These are phyloP conservation scores for Jatropha multifida DNA, from an alignment of 441 rosid genomes.

Conservation along the genomic window DNA sequence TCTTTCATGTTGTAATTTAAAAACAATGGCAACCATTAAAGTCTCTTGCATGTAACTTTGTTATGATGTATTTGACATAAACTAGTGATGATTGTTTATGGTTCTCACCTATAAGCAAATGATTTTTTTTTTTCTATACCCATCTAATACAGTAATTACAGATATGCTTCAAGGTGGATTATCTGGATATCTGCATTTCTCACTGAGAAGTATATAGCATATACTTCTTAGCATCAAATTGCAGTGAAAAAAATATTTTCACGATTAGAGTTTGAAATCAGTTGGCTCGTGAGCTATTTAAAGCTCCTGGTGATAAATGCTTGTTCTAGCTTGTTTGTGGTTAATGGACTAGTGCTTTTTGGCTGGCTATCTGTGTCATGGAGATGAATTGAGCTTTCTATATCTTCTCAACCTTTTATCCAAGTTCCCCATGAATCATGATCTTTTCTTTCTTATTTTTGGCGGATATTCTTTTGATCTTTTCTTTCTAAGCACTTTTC, in stretches of 20 bases:
- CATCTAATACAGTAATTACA: not conserved
- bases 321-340: not conserved
- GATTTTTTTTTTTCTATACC: not conserved
- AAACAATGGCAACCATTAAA: not conserved
- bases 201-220: not conserved
- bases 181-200: not conserved
- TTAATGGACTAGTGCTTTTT: not conserved
- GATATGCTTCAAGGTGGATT: not conserved
- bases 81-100: not conserved
- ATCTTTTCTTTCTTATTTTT: not conserved
- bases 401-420: not conserved
- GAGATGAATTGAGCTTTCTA: not conserved
- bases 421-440: not conserved
- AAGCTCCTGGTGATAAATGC: not conserved
- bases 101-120: not conserved
- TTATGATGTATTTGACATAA: not conserved
- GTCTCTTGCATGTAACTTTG: not conserved
- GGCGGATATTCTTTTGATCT: not conserved
- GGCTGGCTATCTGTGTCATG: not conserved
- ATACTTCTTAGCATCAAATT: not conserved
- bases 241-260: not conserved
- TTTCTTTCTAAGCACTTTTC: no score
- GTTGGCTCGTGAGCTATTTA: not conserved
- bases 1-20: not conserved
- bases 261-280: not conserved